phyloP scores from a whole-genome alignment of 2,329 filamentous ascomycete genomes.

The Saccharata proteae region DNA sequence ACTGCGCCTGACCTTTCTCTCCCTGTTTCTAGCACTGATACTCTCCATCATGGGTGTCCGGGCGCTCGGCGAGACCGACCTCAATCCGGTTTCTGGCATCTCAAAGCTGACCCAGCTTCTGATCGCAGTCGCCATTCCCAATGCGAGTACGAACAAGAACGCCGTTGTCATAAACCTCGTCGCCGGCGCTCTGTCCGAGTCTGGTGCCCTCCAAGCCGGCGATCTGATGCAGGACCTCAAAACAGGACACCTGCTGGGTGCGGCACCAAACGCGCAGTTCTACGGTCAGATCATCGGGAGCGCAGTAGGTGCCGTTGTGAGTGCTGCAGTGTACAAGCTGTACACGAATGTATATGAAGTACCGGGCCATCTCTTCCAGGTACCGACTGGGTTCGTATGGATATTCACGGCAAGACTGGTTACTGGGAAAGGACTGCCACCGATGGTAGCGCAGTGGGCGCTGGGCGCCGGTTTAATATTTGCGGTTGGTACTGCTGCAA shows the following conservation, averaged over 20 bases:
- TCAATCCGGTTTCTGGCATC: constrained; percentile 94
- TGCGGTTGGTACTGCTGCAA: constrained; percentile 54
- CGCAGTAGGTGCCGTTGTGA: constrained; percentile 72
- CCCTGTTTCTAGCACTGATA: constrained; percentile 63
- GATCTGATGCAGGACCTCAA: constrained; percentile 97
- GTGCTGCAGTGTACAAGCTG: constrained; percentile 74
- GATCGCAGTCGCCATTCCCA: constrained; percentile 80
- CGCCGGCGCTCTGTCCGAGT: constrained; percentile 76
- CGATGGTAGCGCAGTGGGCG: constrained; percentile 73
- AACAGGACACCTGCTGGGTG: constrained; percentile 84
- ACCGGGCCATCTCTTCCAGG: constrained; percentile 80
- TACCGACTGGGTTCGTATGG: constrained; percentile 93
- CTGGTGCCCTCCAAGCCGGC: constrained; percentile 82
- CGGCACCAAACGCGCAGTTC: constrained; percentile 88
- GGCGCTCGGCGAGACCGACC: constrained; percentile 67
- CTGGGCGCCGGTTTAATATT: constrained; percentile 64
- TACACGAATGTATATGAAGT: constrained; percentile 86
- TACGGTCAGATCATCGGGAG: constrained; percentile 92
- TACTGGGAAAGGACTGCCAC: constrained; percentile 76
- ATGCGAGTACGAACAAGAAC: constrained; percentile 53
- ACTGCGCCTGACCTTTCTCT: constrained; percentile 69
- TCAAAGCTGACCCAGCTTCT: constrained; percentile 93
- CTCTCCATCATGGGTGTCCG: constrained; percentile 54
- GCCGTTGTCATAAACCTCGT: constrained; percentile 93
- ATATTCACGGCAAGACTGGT: constrained; percentile 91